A percentile compares a stretch with the other conserved stretches of the same genome.
Conservation (phyloP, 2,329 filamentous ascomycete species). For the Arthrobotrys sinensis region DNA sequence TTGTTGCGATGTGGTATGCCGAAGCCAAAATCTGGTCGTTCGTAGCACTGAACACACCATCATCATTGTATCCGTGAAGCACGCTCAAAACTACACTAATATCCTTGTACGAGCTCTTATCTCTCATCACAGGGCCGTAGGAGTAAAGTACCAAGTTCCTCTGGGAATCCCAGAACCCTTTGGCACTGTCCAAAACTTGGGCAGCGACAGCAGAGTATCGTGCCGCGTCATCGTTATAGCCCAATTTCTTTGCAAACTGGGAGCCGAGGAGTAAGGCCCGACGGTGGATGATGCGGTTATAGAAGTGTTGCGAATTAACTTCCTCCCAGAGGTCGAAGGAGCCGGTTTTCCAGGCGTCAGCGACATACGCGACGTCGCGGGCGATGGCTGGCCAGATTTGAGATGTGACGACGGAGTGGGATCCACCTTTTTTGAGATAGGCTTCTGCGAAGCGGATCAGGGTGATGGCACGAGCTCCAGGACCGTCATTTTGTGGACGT, state of each 20-base stretch:
- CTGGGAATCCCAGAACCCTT: conserved; percentile 78
- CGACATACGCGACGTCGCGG: conserved; percentile 79
- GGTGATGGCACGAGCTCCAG: conserved; percentile 81
- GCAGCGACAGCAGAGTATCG: conserved; percentile 24
- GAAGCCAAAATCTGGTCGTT: conserved; percentile 53
- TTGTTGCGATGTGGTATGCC: conserved; percentile 56
- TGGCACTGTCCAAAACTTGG: conserved; percentile 78
- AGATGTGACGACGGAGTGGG: conserved; percentile 74
- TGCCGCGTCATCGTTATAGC: conserved; percentile 64
- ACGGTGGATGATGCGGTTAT: conserved; percentile 80
- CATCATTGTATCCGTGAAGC: conserved; percentile 49
- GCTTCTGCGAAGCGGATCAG: conserved; percentile 81
- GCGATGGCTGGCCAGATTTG: conserved; percentile 69
- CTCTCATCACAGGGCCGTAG: conserved; percentile 53
- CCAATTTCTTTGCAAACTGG: conserved; percentile 76
- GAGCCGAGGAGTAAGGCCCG: conserved; percentile 75
- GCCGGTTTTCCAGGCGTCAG: conserved; percentile 78
- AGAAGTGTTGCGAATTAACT: conserved; percentile 82
- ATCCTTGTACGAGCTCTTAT: conserved; percentile 57
- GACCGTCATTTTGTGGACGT: conserved; percentile 84
- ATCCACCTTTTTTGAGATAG: conserved; percentile 76
- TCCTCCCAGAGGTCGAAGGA: conserved; percentile 88
- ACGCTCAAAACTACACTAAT: conserved; percentile 56
- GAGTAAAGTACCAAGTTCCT: conserved; percentile 44
- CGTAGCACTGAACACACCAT: conserved; percentile 46